phyloP scores from a whole-genome alignment of 1,139 yeast species.

The Suhomyces bribrorum region DNA sequence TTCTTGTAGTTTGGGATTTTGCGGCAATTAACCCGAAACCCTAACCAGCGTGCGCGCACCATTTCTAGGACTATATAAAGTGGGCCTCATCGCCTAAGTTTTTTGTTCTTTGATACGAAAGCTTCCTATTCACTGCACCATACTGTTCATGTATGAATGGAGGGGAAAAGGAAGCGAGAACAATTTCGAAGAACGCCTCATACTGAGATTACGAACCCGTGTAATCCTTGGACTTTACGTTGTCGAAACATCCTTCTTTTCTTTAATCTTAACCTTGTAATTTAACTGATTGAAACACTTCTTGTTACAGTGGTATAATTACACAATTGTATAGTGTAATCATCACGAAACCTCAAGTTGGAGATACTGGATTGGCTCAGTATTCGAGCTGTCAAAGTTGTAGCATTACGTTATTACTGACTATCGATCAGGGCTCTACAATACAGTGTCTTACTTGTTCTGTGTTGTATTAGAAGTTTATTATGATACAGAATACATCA shows the following conservation, averaged over 20 bases:
- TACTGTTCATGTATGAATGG: slow-evolving; percentile 49
- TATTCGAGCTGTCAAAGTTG: no score
- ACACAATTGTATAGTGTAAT: no score
- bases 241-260: slow-evolving; percentile 31
- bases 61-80: slow-evolving; percentile 5
- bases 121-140: slow-evolving; percentile 67
- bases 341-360: no score
- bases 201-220: slow-evolving; percentile 30
- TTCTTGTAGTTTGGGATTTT: no score
- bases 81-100: slow-evolving; percentile 3
- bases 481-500: neutral
- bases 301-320: no score
- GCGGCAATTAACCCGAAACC: slow-evolving; percentile 4
- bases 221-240: slow-evolving; percentile 41
- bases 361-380: no score
- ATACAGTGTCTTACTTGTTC: neutral
- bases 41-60: slow-evolving; percentile 6
- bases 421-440: neutral
- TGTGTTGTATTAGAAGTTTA: neutral
- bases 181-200: slow-evolving; percentile 39
- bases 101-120: slow-evolving; percentile 47
- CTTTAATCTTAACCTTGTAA: neutral
- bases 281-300: neutral
- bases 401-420: no score
- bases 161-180: slow-evolving; percentile 49